Evolutionary conservation across 1,139 yeast species (phyloP), one percentile per base, ranked within the genome.

Genomic region (Yamadazyma blattariae): DNA sequence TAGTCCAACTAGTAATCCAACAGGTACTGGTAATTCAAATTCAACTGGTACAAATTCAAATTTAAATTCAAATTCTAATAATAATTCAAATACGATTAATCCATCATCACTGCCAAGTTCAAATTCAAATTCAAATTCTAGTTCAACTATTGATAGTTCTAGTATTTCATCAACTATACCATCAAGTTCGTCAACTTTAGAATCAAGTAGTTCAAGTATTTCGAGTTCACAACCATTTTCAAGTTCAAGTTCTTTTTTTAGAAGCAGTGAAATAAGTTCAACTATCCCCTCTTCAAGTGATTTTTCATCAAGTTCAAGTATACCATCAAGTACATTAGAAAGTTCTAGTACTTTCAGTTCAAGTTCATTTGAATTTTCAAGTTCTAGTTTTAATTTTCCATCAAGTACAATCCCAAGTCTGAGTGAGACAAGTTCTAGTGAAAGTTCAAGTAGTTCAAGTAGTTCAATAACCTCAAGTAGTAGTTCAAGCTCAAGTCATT

Each of bases 61-160:
- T n/a, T n/a, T n/a, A n/a, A n/a, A n/a, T n/a, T n/a, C n/a, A n/a
- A n/a, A n/a, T n/a, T n/a, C n/a, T n/a, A n/a, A n/a, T n/a, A n/a
- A n/a, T n/a, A n/a, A n/a, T n/a, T n/a, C n/a, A n/a, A n/a, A n/a
- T n/a, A n/a, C n/a, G n/a, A n/a, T n/a, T n/a, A n/a, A n/a, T n/a
- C n/a, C n/a, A 21, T 10, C 24, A 6, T 21, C 24, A 21, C 7
- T n/a, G n/a, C n/a, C n/a, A 30, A 38, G 30, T 25, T n/a, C n/a
- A n/a, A n/a, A n/a, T n/a, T 19, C 30, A 13, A 33, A 29, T 13
- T 28, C 32, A 19, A 36, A 29, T 11, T 22, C 36, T n/a, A 37
- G 38, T 32, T 25, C 36, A 4, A n/a, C n/a, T n/a, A n/a, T n/a
- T n/a, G n/a, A n/a, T n/a, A 30, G 34, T 26, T 16, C 29, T 17